Evolutionary conservation across 257 asterid species (phyloP).

Genomic region (Solanum piurae): DNA sequence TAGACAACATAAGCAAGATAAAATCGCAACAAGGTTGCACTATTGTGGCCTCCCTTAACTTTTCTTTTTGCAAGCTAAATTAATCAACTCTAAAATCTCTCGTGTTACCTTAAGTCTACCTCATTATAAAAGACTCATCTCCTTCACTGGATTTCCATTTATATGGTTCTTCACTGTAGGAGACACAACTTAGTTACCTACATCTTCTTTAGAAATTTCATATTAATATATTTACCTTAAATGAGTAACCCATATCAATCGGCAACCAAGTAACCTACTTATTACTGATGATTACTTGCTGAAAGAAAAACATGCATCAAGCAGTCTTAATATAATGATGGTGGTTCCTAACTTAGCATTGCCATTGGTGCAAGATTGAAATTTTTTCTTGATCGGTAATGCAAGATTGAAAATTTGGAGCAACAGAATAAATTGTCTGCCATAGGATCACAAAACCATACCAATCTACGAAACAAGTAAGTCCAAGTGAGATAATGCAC

Average conservation of each 20-base stretch:
- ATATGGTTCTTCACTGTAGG: not conserved
- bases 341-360: not conserved
- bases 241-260: not conserved
- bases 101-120: not conserved
- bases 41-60: not conserved
- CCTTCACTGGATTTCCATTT: not conserved
- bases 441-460: slow-evolving; percentile 20
- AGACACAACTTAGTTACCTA: not conserved
- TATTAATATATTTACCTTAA: not conserved
- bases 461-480: slow-evolving; percentile 92
- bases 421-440: not conserved
- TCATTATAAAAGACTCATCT: not conserved
- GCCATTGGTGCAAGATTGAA: not conserved
- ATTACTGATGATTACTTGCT: not conserved
- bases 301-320: not conserved
- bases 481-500: slow-evolving; percentile 99
- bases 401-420: not conserved
- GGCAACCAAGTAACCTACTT: not conserved
- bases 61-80: not conserved
- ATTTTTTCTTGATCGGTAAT: not conserved
- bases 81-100: not conserved
- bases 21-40: not conserved
- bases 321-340: not conserved
- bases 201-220: not conserved
- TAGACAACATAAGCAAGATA: not conserved